A percentile compares a stretch with the other conserved stretches of the same genome.
Conservation (phyloP, 345 rosid genomes). For the Lepidium africanum region DNA sequence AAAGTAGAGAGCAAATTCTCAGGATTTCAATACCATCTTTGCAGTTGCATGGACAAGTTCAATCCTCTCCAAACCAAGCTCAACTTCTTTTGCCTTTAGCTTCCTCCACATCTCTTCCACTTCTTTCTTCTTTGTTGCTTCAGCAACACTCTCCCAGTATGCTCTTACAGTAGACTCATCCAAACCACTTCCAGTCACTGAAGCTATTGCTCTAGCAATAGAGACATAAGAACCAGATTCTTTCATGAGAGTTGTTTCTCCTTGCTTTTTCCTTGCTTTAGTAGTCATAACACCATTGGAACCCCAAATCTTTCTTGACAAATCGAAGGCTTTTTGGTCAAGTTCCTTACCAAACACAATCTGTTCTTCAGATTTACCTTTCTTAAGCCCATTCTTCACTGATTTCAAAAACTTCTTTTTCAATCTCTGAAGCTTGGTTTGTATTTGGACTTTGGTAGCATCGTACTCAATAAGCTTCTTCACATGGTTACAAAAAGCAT, state of each 20-base stretch:
- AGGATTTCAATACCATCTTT: conserved; percentile 26
- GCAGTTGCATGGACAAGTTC: conserved; percentile 22
- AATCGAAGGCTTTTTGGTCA: conserved; percentile 29
- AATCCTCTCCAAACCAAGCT: conserved; percentile 30
- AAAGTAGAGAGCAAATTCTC: neutral
- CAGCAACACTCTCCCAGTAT: conserved; percentile 18
- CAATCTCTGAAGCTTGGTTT: conserved; percentile 35
- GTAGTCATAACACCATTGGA: conserved; percentile 10
- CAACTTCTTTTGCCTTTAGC: conserved; percentile 25
- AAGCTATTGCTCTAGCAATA: conserved; percentile 6
- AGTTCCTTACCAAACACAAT: conserved; percentile 21
- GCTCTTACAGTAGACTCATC: conserved; percentile 19
- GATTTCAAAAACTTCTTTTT: conserved; percentile 32
- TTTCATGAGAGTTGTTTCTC: neutral
- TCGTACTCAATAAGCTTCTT: conserved; percentile 37
- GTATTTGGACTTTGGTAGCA: conserved; percentile 28
- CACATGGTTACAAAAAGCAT: conserved; percentile 32
- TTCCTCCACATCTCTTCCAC: conserved; percentile 32
- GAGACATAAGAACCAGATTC: neutral
- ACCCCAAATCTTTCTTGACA: conserved; percentile 39
- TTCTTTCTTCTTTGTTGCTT: conserved; percentile 26
- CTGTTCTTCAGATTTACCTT: conserved; percentile 22
- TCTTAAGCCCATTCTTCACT: conserved; percentile 9
- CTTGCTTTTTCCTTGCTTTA: conserved; percentile 16
- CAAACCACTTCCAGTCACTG: conserved; percentile 3